Evolutionary conservation across 495 filamentous ascomycete species (phyloP).

Genomic region (Penicillium steckii): DNA sequence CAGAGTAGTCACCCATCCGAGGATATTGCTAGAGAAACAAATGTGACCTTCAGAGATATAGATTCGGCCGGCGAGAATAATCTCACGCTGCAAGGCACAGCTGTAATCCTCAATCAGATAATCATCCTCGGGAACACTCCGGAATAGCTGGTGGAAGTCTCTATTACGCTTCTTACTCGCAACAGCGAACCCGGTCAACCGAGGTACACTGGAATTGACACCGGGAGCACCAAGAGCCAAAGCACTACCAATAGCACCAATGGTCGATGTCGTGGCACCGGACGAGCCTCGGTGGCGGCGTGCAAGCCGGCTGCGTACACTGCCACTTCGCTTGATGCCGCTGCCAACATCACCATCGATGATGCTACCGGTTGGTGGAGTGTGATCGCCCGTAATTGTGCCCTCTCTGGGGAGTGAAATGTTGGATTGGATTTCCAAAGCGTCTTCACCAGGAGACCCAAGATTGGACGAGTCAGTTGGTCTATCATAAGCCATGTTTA

Average conservation of each 20-base stretch:
- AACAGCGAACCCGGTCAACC: constrained; percentile 92
- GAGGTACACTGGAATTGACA: constrained; percentile 57
- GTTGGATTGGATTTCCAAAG: constrained; percentile 32
- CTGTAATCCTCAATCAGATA: constrained; percentile 99
- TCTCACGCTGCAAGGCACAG: constrained; percentile 92
- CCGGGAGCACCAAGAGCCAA: constrained; percentile 64
- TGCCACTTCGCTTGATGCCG: constrained; percentile 68
- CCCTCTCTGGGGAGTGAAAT: constrained; percentile 34
- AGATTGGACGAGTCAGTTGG: constrained; percentile 28
- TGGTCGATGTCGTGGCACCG: constrained; percentile 70
- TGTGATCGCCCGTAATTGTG: constrained; percentile 50
- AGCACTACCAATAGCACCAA: constrained; percentile 68
- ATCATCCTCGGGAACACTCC: constrained; percentile 96
- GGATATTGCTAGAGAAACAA: constrained; percentile 98
- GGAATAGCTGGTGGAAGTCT: constrained; percentile 91
- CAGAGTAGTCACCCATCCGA: constrained; percentile 95
- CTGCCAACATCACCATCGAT: constrained; percentile 63
- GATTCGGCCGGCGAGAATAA: constrained; percentile 87
- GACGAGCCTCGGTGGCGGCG: constrained; percentile 81
- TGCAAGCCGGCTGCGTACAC: constrained; percentile 76
- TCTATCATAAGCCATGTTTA: constrained; percentile 61
- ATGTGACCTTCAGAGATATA: constrained; percentile 98
- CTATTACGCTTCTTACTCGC: constrained; percentile 93
- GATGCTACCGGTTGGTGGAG: constrained; percentile 63
- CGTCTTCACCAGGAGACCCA: constrained; percentile 29